Evolutionary conservation across 805 yeast species (phyloP), one percentile per base, ranked within the genome.

Genomic region (Maudiozyma bulderi): DNA sequence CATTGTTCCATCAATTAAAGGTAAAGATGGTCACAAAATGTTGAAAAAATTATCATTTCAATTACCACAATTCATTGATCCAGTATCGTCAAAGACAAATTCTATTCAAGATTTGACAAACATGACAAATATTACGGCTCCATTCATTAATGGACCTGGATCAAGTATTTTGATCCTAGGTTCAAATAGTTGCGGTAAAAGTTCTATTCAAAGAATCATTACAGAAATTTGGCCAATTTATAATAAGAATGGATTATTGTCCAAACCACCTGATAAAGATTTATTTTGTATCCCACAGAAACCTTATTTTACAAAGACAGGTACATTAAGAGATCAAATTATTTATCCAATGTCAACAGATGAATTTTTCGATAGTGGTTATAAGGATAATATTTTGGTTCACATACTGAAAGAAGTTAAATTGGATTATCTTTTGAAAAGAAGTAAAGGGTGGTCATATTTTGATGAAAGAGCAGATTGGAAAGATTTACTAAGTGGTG

Each of bases 401-500:
- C 77, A 76, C 52, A 80, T 86, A 43, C 71, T 90, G 56, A 70
- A 77, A 45, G 86, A 82, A 57, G 96, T 90, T 38, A 84, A 84
- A 52, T 72, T 90, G 52, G 95, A 84, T 33, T 89, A 90, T 65
- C 72, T 90, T 46, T 73, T 87, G 43, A 80, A 80, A 48, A 76
- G 97, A 62, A 78, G 69, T 48, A 70, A 68, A 15, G 81, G 81
- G 9, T 66, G 75, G 67, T 67, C 67, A 37, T 71, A 70, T 53
- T 62, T 73, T 33, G 70, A 73, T 53, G 61, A 73, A 5, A 57
- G 66, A 9, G 75, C 82, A 51, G 87, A 82, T 55, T 89, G 96
- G 96, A 82, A 82, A 59, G 95, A 85, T 62, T 84, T 89, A n/a
- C 75, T 89, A 54, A 84, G 93, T 66, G 97, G 97, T n/a, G 97